Conservation (phyloP, 371 early-diverging fungal genomes). For the Chytridium lagenaria region DNA sequence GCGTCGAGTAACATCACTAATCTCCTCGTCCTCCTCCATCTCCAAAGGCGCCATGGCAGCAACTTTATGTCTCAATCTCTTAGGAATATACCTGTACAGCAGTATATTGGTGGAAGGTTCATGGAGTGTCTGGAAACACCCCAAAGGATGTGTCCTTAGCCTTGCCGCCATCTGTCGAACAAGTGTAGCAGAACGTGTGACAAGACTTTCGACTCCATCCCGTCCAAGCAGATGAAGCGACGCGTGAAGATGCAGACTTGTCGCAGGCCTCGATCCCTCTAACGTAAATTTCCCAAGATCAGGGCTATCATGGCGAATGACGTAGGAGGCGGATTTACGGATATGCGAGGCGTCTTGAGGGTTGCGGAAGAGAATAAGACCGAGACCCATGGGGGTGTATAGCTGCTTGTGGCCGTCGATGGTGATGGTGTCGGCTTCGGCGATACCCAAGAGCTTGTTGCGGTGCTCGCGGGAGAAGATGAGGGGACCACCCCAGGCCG, state of each 20-base stretch:
- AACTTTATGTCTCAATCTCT: conserved; percentile 39
- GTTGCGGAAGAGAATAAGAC: conserved; percentile 49
- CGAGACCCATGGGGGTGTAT: conserved; percentile 61
- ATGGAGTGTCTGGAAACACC: conserved; percentile 50
- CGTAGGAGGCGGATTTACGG: conserved; percentile 58
- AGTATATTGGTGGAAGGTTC: conserved; percentile 55
- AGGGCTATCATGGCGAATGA: conserved; percentile 53
- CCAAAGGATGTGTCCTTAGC: conserved; percentile 40
- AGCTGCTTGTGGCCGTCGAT: conserved; percentile 61
- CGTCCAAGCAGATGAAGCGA: conserved; percentile 50
- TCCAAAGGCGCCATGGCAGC: conserved; percentile 34
- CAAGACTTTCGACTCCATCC: conserved; percentile 58
- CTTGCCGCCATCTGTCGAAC: conserved; percentile 51
- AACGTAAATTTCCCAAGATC: conserved; percentile 59
- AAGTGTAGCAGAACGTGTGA: conserved; percentile 52
- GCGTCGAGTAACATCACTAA: conserved; percentile 40
- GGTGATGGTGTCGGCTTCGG: conserved; percentile 54
- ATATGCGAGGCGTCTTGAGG: conserved; percentile 45
- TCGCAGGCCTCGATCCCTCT: conserved; percentile 58
- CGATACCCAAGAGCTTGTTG: conserved; percentile 51
- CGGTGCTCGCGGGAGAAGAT: conserved; percentile 55
- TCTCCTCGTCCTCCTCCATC: conserved; percentile 35
- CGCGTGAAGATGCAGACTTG: conserved; percentile 55
- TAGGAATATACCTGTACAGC: conserved; percentile 54
- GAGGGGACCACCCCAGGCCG: conserved; percentile 61